Evolutionary conservation across 2,329 filamentous ascomycete species (phyloP), one percentile per base, ranked within the genome.

Genomic region (Mollisia scopiformis): DNA sequence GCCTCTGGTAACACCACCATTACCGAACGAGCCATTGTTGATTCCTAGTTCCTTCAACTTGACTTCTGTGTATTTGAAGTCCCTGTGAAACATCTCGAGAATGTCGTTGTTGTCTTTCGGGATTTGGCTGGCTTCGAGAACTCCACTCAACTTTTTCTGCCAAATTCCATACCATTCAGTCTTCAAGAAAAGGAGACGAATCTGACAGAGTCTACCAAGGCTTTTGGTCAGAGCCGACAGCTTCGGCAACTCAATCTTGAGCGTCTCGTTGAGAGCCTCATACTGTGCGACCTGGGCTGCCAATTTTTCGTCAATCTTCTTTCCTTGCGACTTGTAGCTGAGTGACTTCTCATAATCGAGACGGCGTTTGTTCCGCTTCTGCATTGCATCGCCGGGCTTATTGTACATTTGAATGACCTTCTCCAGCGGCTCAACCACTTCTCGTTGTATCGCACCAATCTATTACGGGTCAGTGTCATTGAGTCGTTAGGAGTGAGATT

Each of bases 331-430:
- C 71, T 90, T 89, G 61, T 93, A 82, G 67, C 90, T 86, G 71
- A 91, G 88, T 68, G 86, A 92, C 68, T 90, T 90, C 66, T 94
- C 92, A 75, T 91, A 98, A 72, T 97, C 93, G 16, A 94, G 79
- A 14, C 96, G 85, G n/a, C 92, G 89, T 79, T 98, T 98, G 69
- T 93, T 89, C 25, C 95, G 90, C 78, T 98, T 97, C 73, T 93
- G 91, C 86, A 98, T 97, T 3, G 95, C 89, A 61, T 93, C 85
- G 52, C 93, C 91, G 1, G 94, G 93, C 35, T 91, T 90, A 56
- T 90, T 88, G 70, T 96, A 93, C 8, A 92, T 82, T 70, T 90
- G 88, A 73, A 95, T 90, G 30, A 93, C 83, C 49, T 85, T 84
- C 67, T 91, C 84, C 75, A 96, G 92, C 1, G 92, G 94, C 67